A percentile compares a stretch with the other conserved stretches of the same genome.
These are phyloP conservation scores for Dendrobium officinale DNA, from an alignment of 106 monocot species.

Conservation along the genomic window DNA sequence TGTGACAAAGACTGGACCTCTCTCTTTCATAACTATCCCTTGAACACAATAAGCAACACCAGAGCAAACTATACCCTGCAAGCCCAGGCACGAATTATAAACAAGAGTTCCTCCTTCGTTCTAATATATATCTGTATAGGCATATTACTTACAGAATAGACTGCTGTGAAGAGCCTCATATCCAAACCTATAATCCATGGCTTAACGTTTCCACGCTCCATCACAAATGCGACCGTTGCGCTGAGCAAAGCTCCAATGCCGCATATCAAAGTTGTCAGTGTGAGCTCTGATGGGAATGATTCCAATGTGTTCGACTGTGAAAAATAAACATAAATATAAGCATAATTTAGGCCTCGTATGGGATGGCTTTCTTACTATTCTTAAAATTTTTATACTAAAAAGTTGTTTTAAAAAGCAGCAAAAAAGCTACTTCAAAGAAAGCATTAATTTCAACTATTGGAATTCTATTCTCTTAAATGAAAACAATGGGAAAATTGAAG, in stretches of 20 bases:
- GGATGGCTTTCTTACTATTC: too few species aligned
- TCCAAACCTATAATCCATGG: conserved; percentile 17
- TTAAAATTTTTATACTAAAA: too few species aligned
- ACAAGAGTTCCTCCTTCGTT: background rate
- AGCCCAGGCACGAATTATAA: background rate
- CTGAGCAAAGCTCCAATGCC: conserved; percentile 7
- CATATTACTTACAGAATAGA: conserved; percentile 15
- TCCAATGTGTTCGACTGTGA: conserved; percentile 16
- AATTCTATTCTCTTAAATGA: background rate
- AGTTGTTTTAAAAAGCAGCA: too few species aligned
- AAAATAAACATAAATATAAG: background rate
- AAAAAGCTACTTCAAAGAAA: too few species aligned
- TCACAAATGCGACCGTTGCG: conserved; percentile 11
- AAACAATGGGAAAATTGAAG: too few species aligned
- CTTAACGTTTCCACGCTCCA: background rate
- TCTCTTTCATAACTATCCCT: conserved; percentile 72
- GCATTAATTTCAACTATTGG: too few species aligned
- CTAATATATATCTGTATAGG: background rate
- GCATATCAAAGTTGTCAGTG: conserved; percentile 17
- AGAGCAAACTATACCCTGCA: conserved; percentile 75
- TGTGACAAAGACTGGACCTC: conserved; percentile 84
- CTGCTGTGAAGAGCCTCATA: conserved; percentile 8
- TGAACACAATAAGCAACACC: conserved; percentile 71
- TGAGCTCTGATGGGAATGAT: conserved; percentile 14
- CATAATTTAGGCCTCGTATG: background rate